Percentiles rank a stretch among this genome's conserved stretches.
phyloP scores from a whole-genome alignment of 225 moss, liverwort and hornwort species.

The Rhytidiadelphus loreus region DNA sequence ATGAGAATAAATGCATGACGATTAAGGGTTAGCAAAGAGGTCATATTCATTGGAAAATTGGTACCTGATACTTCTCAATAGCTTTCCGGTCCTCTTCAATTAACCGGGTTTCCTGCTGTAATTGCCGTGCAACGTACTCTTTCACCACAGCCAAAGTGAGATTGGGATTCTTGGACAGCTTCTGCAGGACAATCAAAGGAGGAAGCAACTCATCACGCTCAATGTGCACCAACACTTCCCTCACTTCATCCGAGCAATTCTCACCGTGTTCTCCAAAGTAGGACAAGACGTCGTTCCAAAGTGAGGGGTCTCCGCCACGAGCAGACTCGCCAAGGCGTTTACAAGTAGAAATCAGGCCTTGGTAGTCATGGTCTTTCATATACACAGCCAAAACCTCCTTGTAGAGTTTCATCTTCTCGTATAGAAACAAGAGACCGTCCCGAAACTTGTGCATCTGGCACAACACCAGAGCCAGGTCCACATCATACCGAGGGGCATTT shows the following conservation, averaged over 20 bases:
- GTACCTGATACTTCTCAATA: slow-evolving; percentile 92
- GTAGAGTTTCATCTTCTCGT: slow-evolving; percentile 98
- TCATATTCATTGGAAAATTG: not conserved
- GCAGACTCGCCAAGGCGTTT: slow-evolving; percentile 88
- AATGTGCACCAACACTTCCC: slow-evolving; percentile 75
- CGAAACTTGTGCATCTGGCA: slow-evolving; percentile 97
- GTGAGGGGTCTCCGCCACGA: slow-evolving; percentile 77
- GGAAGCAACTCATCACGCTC: slow-evolving; percentile 90
- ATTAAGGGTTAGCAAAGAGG: not conserved
- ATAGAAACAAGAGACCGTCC: slow-evolving; percentile 83
- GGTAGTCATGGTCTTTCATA: slow-evolving; percentile 92
- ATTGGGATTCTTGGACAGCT: slow-evolving; percentile 79
- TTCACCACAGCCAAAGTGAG: slow-evolving; percentile 90
- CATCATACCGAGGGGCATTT: slow-evolving; percentile 81
- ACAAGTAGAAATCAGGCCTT: slow-evolving; percentile 87
- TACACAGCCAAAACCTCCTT: slow-evolving; percentile 93
- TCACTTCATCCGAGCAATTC: slow-evolving; percentile 93
- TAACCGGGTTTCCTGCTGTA: slow-evolving; percentile 75
- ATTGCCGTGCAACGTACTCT: slow-evolving; percentile 83
- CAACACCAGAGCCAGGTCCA: slow-evolving; percentile 89
- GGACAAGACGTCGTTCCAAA: slow-evolving; percentile 89
- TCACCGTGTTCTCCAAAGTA: slow-evolving; percentile 95
- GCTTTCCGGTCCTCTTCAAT: slow-evolving; percentile 96
- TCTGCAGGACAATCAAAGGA: slow-evolving; percentile 85
- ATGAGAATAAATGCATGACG: not conserved